phyloP scores from a whole-genome alignment of 192 early-diverging fungal genomes.

The Lobosporangium transversale region DNA sequence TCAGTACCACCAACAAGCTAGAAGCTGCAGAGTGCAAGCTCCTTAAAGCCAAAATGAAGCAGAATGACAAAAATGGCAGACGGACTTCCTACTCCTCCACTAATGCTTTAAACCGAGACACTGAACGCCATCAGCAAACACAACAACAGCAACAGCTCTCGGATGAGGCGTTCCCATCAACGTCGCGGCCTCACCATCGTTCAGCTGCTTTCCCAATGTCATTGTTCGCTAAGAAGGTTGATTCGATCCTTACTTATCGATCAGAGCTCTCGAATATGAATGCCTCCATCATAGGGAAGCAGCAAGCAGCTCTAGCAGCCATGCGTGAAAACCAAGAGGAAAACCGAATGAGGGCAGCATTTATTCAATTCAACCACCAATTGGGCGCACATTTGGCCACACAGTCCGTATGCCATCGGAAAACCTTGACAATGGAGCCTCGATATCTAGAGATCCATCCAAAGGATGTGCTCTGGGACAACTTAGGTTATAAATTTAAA shows the following conservation, averaged over 20 bases:
- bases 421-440: slow-evolving; percentile 69
- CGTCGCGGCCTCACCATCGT: slow-evolving; percentile 64
- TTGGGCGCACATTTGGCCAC: slow-evolving; percentile 81
- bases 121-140: neutral
- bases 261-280: slow-evolving; percentile 53
- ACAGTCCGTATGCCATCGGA: slow-evolving; percentile 66
- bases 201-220: slow-evolving; percentile 52
- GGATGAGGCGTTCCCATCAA: slow-evolving; percentile 42
- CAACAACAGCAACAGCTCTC: slow-evolving; percentile 9
- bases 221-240: slow-evolving; percentile 61
- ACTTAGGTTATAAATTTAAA: slow-evolving; percentile 64
- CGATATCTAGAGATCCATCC: slow-evolving; percentile 71
- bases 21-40: slow-evolving; percentile 62
- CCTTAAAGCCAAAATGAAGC: slow-evolving; percentile 35
- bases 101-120: neutral
- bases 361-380: slow-evolving; percentile 80
- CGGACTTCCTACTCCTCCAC: slow-evolving; percentile 7
- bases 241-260: slow-evolving; percentile 59
- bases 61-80: neutral
- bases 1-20: slow-evolving; percentile 53
- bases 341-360: slow-evolving; percentile 65
- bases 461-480: slow-evolving; percentile 80
- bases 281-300: slow-evolving; percentile 50
- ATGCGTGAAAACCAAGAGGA: slow-evolving; percentile 32
- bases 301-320: slow-evolving; percentile 27